Conservation (phyloP, 257 asterid genomes). For the Phtheirospermum japonicum region DNA sequence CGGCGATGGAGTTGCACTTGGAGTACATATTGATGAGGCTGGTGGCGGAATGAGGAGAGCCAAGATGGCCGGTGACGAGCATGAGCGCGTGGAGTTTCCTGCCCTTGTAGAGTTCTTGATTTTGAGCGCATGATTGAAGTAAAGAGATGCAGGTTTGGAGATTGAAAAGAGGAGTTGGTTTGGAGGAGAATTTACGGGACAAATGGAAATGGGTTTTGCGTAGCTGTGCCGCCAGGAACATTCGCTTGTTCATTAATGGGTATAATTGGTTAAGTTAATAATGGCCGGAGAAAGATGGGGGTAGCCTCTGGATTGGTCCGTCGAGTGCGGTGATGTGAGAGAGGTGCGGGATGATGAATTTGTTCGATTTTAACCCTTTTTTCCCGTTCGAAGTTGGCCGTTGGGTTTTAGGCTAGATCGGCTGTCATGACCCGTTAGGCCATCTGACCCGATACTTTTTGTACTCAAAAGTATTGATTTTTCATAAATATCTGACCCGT, state of each 20-base stretch:
- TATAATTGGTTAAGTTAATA: neutral
- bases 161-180: conserved; percentile 23
- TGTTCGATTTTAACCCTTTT: too few species aligned
- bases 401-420: neutral
- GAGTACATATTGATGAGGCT: conserved; percentile 93
- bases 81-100: conserved; percentile 53
- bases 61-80: conserved; percentile 46
- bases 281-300: conserved; percentile 16
- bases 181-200: conserved; percentile 39
- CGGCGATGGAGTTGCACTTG: conserved; percentile 56
- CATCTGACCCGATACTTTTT: too few species aligned
- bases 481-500: too few species aligned
- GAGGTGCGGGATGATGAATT: neutral
- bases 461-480: too few species aligned
- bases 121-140: conserved; percentile 69
- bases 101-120: conserved; percentile 44
- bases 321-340: conserved; percentile 20
- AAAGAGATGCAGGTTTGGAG: conserved; percentile 42
- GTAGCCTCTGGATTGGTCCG: neutral
- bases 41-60: conserved; percentile 62
- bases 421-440: too few species aligned
- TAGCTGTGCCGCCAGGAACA: conserved; percentile 19
- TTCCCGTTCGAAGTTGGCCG: neutral
- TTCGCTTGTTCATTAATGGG: conserved; percentile 18
- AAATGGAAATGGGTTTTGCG: conserved; percentile 15